Evolutionary conservation across 2,329 filamentous ascomycete genomes (phyloP), one percentile per base, ranked within the genome.

Genomic region (Sphaerulina vaccinii): DNA sequence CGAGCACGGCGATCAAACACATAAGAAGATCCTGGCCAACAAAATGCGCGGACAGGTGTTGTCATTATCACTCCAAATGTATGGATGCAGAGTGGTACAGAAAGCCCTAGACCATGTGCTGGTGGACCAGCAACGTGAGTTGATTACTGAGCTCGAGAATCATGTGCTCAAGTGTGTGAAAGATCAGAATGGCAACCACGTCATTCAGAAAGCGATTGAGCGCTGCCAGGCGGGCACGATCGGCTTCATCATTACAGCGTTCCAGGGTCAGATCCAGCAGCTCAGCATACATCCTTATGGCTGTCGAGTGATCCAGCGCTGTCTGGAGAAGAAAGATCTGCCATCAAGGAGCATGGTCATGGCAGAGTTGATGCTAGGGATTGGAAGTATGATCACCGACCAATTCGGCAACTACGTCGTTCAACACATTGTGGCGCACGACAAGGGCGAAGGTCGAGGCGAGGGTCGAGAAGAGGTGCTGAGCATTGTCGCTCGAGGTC

Each of bases 361-460:
- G 65, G 74, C 78, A 1, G 92, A 97, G 72, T 78, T 99, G 18
- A 87, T 93, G 65, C 76, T 78, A 8, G 86, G 85, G 59, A 84
- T 88, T 8, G 70, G 81, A 24, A 81, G 79, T 50, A 81, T 97
- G 52, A 88, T 96, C 58, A 83, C 84, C 1, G 89, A 97, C 65
- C 86, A 91, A 59, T 99, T 87, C 65, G 93, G 93, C 54, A 99
- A 99, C 72, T 99, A 99, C 67, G 93, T 99, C 15, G 87, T 88
- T 3, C 93, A 97, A 68, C 90, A 97, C 67, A 84, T 97, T 45
- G 90, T 99, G 55, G 77, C 86, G 54, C 83, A 89, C 57, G 91
- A 91, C 19, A 79, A 84, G 45, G 77, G 81, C 3, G 82, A 86
- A 50, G 90, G 96, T 64, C 82, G n/a, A n/a, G 27, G 27, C 9